A percentile compares a stretch with the other conserved stretches of the same genome.
phyloP scores from a whole-genome alignment of 1,139 yeast genomes.

The Yamadazyma atmosphaerica region DNA sequence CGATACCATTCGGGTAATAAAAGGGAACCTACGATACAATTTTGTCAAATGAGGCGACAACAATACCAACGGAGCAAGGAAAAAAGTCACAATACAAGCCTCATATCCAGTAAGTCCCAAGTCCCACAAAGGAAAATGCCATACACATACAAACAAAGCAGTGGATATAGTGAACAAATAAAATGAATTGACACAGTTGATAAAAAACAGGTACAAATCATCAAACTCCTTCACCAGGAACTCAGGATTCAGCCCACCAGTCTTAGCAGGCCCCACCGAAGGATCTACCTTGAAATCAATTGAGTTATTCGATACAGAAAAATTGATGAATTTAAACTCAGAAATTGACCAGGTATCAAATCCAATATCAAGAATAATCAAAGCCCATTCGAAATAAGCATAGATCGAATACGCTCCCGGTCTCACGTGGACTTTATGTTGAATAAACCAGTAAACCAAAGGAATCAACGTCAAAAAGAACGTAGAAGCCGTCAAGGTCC shows the following conservation, averaged over 20 bases:
- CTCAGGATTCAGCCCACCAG: neutral
- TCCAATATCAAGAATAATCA: constrained; percentile 77
- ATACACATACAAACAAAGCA: constrained; percentile 78
- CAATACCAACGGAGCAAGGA: constrained; percentile 60
- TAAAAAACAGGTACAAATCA: constrained; percentile 41
- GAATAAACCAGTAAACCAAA: constrained; percentile 83
- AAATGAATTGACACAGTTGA: constrained; percentile 58
- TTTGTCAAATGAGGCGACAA: constrained; percentile 51
- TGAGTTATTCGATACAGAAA: constrained; percentile 25
- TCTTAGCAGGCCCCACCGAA: neutral
- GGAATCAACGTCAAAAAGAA: constrained; percentile 80
- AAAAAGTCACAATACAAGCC: constrained; percentile 56
- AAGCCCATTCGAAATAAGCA: constrained; percentile 93
- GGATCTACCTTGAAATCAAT: constrained; percentile 7
- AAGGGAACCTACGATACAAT: constrained; percentile 42
- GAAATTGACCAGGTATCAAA: constrained; percentile 79
- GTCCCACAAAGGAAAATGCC: constrained; percentile 98
- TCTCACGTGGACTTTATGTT: constrained; percentile 82
- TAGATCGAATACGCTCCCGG: constrained; percentile 96
- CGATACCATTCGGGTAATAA: constrained; percentile 53
- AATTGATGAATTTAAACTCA: constrained; percentile 63
- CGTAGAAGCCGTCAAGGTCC: constrained; percentile 53
- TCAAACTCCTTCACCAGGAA: constrained; percentile 11
- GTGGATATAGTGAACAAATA: constrained; percentile 85
- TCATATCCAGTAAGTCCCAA: constrained; percentile 98